Evolutionary conservation across 2,329 filamentous ascomycete species (phyloP), one percentile per base, ranked within the genome.

Genomic region (Helicocarpus griseus): DNA sequence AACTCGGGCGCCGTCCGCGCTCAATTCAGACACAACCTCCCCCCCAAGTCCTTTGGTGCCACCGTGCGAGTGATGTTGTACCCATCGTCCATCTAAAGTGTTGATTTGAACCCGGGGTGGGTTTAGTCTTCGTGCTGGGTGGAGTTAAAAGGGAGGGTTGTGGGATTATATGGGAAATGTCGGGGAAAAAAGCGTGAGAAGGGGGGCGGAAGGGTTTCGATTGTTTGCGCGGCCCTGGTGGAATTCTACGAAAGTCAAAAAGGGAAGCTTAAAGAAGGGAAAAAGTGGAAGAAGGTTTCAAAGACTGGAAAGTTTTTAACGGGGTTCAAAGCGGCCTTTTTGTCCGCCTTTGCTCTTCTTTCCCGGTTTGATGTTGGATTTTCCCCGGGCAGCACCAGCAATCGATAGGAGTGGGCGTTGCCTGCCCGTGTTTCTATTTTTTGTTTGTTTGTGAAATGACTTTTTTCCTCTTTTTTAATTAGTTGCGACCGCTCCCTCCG

Each of bases 1-100:
- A 97, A 96, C 86, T 95, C 88, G 65, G 93, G 93, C 70, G 87
- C 96, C 70, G 93, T 98, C 73, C 87, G 93, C 74, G 91, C 90
- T 76, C 91, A 95, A 79, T 98, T 98, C 85, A 79, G 86, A 75
- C 82, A 83, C 78, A 95, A 95, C 75, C 89, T 98, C 65, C 93
- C 93, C 71, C 83, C 93, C 68, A 90, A 90, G 81, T 89, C 87
- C 72, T 96, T 97, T 81, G 89, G 90, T 77, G 89, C 89, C 73
- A 90, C 87, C 68, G 87, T 95, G 78, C 86, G 90, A 77, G 83
- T 95, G 77, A 95, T 95, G 89, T 82, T 95, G 77, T 95, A 95
- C 83, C 89, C 89, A 76, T 94, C 89, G 71, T 89, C 88, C 79
- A 93, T 96, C 86, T 95, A 91, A n/a, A 86, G 76, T 24, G 17